Conservation (phyloP, 208 protist genomes). For the Wallacemonas sp. region DNA sequence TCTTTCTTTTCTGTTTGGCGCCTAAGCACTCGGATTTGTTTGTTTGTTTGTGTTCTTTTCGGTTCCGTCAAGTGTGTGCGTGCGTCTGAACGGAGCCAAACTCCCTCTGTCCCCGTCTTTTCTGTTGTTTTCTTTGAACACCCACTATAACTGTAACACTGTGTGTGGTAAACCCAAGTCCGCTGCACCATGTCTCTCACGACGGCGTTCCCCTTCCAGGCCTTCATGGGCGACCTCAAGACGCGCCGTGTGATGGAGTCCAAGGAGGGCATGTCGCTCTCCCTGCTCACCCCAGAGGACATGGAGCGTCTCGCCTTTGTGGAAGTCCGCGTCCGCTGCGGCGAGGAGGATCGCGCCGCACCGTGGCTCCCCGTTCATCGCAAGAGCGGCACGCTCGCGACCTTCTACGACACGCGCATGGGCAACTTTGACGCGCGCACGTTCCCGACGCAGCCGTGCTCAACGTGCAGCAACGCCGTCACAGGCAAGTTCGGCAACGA, state of each 20-base stretch:
- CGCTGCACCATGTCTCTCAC: slow-evolving; percentile 77
- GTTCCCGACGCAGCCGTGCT: slow-evolving; percentile 79
- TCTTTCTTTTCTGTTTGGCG: slow-evolving; percentile 15
- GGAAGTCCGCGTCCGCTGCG: slow-evolving; percentile 72
- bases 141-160: too few relatives aligned
- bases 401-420: slow-evolving; percentile 91
- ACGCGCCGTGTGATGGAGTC: slow-evolving; percentile 57
- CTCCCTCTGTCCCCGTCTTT: slow-evolving; percentile 9
- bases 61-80: too few relatives aligned
- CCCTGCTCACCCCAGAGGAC: slow-evolving; percentile 78
- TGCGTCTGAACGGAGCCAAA: too few relatives aligned
- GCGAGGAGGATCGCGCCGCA: slow-evolving; percentile 59
- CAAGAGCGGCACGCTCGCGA: slow-evolving; percentile 42
- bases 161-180: too few relatives aligned
- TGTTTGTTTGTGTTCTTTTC: too few relatives aligned
- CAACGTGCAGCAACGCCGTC: slow-evolving; percentile 65
- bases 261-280: slow-evolving; percentile 81
- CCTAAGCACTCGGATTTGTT: too few relatives aligned
- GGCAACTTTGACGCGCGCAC: slow-evolving; percentile 84
- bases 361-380: slow-evolving; percentile 58
- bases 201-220: slow-evolving; percentile 83
- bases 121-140: not conserved
- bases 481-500: slow-evolving; percentile 84
- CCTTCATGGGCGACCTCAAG: slow-evolving; percentile 83
- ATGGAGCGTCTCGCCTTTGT: slow-evolving; percentile 80